A percentile compares a stretch with the other conserved stretches of the same genome.
These are phyloP conservation scores for Jackrogersella multiformis DNA, from an alignment of 495 filamentous ascomycete genomes.

Conservation along the genomic window DNA sequence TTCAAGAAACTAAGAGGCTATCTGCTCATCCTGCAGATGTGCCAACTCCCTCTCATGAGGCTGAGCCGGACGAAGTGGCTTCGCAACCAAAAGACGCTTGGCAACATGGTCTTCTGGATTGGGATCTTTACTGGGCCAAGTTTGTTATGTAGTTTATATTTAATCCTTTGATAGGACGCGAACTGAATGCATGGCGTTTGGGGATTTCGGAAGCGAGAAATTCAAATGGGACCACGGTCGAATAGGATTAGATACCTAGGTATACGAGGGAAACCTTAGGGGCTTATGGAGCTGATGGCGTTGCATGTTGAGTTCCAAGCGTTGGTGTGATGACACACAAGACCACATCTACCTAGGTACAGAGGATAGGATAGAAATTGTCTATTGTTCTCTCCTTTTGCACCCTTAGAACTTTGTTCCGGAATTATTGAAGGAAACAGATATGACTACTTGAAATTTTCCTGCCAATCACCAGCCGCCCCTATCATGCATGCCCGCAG, in stretches of 20 bases:
- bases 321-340: not conserved
- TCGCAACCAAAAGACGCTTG: conserved; percentile 65
- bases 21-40: conserved; percentile 74
- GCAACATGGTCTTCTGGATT: conserved; percentile 79
- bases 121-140: conserved; percentile 77
- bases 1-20: conserved; percentile 82
- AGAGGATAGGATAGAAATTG: not conserved
- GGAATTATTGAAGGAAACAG: too few relatives aligned
- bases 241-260: not conserved
- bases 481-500: too few relatives aligned
- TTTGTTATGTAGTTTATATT: conserved; percentile 73
- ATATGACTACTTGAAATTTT: too few relatives aligned
- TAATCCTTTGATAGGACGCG: conserved; percentile 62
- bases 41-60: conserved; percentile 71
- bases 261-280: not conserved
- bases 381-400: not conserved
- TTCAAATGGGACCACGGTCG: not conserved
- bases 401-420: not conserved
- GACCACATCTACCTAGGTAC: not conserved
- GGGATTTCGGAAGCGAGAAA: not conserved
- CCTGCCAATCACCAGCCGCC: too few relatives aligned
- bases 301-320: conserved; percentile 1
- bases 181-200: conserved; percentile 12
- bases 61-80: conserved; percentile 70
- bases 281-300: not conserved